Evolutionary conservation across 208 protist genomes (phyloP).

Genomic region (Zelonia costaricensis): DNA sequence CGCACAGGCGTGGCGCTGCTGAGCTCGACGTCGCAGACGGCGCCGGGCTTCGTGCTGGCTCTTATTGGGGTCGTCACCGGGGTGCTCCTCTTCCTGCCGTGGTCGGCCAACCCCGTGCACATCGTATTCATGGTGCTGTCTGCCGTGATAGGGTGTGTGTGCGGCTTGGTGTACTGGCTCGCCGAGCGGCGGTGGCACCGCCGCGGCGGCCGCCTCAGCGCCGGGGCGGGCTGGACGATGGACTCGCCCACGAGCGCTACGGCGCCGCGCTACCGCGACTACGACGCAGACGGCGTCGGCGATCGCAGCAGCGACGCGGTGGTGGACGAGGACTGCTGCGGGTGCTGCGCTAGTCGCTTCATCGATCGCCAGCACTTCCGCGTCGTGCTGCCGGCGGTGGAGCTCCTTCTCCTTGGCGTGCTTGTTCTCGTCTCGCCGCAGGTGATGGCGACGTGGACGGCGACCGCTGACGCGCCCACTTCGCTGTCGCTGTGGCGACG

Average conservation of each 20-base stretch:
- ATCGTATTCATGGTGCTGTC: slow-evolving; percentile 67
- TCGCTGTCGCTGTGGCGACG: not conserved
- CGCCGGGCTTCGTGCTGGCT: slow-evolving; percentile 20
- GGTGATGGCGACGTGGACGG: slow-evolving; percentile 51
- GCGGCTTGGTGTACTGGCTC: slow-evolving; percentile 41
- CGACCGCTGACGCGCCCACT: not conserved
- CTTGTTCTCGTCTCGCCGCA: slow-evolving; percentile 72
- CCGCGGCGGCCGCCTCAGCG: not conserved
- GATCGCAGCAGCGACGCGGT: not conserved
- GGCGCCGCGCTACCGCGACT: slow-evolving; percentile 3
- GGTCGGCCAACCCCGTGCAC: slow-evolving; percentile 56
- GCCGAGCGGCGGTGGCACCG: slow-evolving; percentile 10
- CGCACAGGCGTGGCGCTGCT: slow-evolving; percentile 12
- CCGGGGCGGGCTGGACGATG: not conserved
- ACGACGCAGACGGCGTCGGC: not conserved
- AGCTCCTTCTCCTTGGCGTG: slow-evolving; percentile 70
- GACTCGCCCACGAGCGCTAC: not conserved
- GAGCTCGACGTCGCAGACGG: slow-evolving; percentile 12
- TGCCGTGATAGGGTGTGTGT: slow-evolving; percentile 38
- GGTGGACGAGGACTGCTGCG: not conserved
- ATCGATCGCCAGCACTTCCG: slow-evolving; percentile 21
- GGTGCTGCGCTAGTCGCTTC: not conserved
- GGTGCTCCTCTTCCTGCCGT: slow-evolving; percentile 77
- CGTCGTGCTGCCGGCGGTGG: slow-evolving; percentile 32
- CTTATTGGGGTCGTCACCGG: slow-evolving; percentile 50